Percentiles rank a stretch among this genome's conserved stretches.
These are phyloP conservation scores for Penicillium coffeae DNA, from an alignment of 495 filamentous ascomycete genomes.

Conservation along the genomic window DNA sequence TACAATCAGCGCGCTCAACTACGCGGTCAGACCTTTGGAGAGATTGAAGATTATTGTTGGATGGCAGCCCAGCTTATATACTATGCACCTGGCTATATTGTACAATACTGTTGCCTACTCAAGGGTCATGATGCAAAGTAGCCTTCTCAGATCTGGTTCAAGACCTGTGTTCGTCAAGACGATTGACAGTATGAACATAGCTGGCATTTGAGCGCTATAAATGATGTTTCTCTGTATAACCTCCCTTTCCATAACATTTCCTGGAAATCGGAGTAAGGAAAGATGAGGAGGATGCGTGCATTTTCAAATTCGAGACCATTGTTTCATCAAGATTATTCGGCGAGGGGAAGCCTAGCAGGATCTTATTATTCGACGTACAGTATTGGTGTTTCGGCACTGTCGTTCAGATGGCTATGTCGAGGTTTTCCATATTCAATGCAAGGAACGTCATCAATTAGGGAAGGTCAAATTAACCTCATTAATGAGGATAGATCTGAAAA, in stretches of 20 bases:
- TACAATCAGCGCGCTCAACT: neutral
- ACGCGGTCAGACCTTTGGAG: slow-evolving; percentile 5
- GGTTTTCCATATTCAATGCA: neutral
- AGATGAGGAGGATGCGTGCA: too few relatives aligned
- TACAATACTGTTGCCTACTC: slow-evolving; percentile 5
- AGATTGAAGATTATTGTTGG: slow-evolving; percentile 3
- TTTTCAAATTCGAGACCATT: too few relatives aligned
- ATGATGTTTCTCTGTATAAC: neutral
- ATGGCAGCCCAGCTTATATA: slow-evolving; percentile 8
- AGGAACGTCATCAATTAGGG: neutral
- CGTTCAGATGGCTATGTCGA: neutral
- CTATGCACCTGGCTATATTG: slow-evolving; percentile 6
- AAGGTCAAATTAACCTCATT: neutral
- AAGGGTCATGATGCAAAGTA: neutral
- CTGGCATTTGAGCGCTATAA: neutral
- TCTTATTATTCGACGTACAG: neutral
- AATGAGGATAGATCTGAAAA: neutral
- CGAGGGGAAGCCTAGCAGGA: too few relatives aligned
- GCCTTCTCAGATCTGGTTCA: neutral
- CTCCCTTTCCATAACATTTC: too few relatives aligned
- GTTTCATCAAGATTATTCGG: too few relatives aligned
- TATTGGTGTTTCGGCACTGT: neutral
- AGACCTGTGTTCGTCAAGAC: neutral
- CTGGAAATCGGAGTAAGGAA: too few relatives aligned
- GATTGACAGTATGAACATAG: neutral